These are phyloP conservation scores for Apiospora hydei DNA, from an alignment of 2,329 filamentous ascomycete genomes.

Conservation along the genomic window DNA sequence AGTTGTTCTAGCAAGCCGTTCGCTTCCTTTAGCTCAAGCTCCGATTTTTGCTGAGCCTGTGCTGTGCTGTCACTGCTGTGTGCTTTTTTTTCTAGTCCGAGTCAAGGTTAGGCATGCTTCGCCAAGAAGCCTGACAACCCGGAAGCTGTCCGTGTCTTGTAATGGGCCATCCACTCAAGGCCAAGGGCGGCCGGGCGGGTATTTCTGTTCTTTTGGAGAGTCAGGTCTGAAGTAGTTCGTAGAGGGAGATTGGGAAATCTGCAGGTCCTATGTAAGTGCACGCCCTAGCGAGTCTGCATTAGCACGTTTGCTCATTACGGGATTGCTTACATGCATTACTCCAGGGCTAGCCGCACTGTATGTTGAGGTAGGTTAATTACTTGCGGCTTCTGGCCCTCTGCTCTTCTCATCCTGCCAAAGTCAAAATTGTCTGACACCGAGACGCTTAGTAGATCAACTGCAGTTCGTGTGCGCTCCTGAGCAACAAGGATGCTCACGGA, in stretches of 20 bases:
- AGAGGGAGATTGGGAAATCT: neutral
- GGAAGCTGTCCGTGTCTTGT: neutral
- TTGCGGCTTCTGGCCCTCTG: neutral
- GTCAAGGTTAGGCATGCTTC: neutral
- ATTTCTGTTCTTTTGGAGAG: conserved; percentile 13
- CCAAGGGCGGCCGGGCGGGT: neutral
- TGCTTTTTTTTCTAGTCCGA: neutral
- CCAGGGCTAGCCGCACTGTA: neutral
- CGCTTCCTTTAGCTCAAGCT: conserved; percentile 16
- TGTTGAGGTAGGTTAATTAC: neutral
- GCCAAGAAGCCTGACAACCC: neutral
- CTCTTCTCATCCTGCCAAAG: conserved; percentile 11
- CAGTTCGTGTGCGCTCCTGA: neutral
- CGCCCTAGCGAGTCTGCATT: neutral
- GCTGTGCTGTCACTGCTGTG: neutral
- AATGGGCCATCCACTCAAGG: neutral
- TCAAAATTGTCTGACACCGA: conserved; percentile 20
- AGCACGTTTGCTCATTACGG: conserved; percentile 4
- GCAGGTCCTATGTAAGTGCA: neutral
- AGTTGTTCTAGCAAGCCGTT: neutral
- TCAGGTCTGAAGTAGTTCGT: neutral
- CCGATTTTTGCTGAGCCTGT: conserved; percentile 9
- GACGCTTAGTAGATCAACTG: conserved; percentile 20
- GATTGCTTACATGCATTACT: neutral
- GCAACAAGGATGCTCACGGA: neutral